These are phyloP conservation scores for Penicillium tannophilum DNA, from an alignment of 495 filamentous ascomycete species.

Conservation along the genomic window DNA sequence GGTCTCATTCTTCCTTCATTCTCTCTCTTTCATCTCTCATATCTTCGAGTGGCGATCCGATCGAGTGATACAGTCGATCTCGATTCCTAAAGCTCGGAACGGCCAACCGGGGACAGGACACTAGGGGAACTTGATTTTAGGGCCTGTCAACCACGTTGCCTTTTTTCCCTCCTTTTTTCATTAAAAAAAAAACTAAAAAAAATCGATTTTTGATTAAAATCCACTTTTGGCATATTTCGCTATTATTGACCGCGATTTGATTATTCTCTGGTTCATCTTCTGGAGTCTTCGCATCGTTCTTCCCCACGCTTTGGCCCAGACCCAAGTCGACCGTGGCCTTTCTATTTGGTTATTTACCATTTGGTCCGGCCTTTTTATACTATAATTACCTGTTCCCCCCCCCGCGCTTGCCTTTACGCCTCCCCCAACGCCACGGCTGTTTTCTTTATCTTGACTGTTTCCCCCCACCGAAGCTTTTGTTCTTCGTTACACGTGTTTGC, in stretches of 20 bases:
- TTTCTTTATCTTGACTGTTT: conserved; percentile 5
- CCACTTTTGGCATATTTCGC: conserved; percentile 2
- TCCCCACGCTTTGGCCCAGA: conserved; percentile 12
- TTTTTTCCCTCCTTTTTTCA: conserved; percentile 12
- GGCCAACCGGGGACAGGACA: conserved; percentile 12
- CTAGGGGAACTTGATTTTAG: conserved; percentile 5
- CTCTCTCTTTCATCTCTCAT: neutral
- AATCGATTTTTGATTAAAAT: neutral
- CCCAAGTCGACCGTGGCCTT: conserved; percentile 4
- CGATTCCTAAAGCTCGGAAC: conserved; percentile 15
- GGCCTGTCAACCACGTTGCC: conserved; percentile 27
- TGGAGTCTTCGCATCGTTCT: conserved; percentile 1
- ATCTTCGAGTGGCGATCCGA: conserved; percentile 14
- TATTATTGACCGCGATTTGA: neutral
- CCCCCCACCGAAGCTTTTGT: conserved; percentile 4
- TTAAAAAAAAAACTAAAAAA: conserved; percentile 13
- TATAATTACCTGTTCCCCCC: conserved; percentile 10
- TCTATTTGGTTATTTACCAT: conserved; percentile 4
- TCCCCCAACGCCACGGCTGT: conserved; percentile 11
- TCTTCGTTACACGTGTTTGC: conserved; percentile 3
- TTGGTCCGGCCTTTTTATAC: conserved; percentile 8
- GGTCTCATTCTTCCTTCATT: neutral
- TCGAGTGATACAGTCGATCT: conserved; percentile 19
- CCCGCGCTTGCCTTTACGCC: conserved; percentile 1
- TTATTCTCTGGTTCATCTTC: neutral